Base-by-base conservation (phyloP, 2,329 filamentous ascomycete species). In the Exophiala calicioides region DNA sequence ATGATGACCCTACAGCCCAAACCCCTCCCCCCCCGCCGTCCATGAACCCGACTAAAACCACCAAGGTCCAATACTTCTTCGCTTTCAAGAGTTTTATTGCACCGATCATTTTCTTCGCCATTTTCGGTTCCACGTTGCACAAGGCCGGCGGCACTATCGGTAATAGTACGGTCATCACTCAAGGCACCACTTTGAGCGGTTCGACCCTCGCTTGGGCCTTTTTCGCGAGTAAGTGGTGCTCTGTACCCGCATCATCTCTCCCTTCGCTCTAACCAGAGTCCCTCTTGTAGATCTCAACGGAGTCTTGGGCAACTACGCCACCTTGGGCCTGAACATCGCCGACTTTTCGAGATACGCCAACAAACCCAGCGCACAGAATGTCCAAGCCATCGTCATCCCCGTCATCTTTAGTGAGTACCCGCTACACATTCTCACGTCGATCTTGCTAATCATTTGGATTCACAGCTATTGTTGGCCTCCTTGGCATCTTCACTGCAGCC, bases 401-500 rank as follows among this genome's bases (percentile, higher is more conserved):
- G 12, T 44, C 34, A 53, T 57, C 24, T 55, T 55, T 35, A 57
- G 48, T 53, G 21, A 48, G 51, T 42, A 27, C 12, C 15, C 42
- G 5, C 16, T 18, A 18, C 10, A 19, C 21, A 16, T 15, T 27
- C 13, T 16, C 15, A 42, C 4, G 21, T 21, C 12, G 29, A 26
- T 37, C 18, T 24, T 51, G 33, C 47, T 53, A 15, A 53, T 18
- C 42, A 37, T 35, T 10, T 34, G 30, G 20, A 31, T 5, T 21
- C 34, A 39, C 19, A 53, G 50, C 52, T 30, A 44, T 55, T 26
- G 52, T 74, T 53, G 72, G 73, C 37, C 62, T 76, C 1, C 70
- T 73, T 3, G 62, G 75, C 44, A 74, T 78, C 49, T 67, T 77
- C 34, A 68, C 73, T 6, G 73, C 72, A 2, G 70, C 68, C 21